Evolutionary conservation across 78 protist species (phyloP), one percentile per base, ranked within the genome.

Genomic region (Dictyostelium intermedium): DNA sequence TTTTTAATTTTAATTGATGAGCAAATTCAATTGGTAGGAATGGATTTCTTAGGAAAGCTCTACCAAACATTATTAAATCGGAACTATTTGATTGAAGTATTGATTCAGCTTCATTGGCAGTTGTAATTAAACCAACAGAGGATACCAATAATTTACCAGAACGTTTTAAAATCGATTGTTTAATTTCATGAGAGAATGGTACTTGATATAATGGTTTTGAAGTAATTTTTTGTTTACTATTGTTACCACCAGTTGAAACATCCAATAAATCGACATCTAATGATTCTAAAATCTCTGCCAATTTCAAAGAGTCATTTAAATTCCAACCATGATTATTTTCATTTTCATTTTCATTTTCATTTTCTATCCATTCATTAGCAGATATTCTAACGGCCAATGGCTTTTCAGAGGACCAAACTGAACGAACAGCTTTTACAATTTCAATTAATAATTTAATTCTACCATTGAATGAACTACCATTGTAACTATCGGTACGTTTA

Each of bases 401-500:
- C 8, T 89, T 89, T 1, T 80, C 66, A 20, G 18, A 18, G 16
- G 91, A 32, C 95, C 95, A 91, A n/a, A 91, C 95, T 8, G 30
- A 18, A 25, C 79, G 25, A 27, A 83, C 53, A 3, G 89, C 87
- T 6, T 37, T 63, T 11, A 84, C 35, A 50, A 96, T 87, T 37
- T 96, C 97, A 13, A 73, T 10, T 5, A 76, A 74, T 20, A 98
- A 70, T 37, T 96, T 91, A 7, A 43, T n/a, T 73, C 99, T 85
- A 91, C 96, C 95, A 25, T 92, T 91, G n/a, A 96, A 72, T 37
- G 91, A 45, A 13, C 98, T 98, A 43, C 99, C 99, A 79, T n/a
- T n/a, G n/a, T 97, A 98, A 11, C 70, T 73, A 84, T 98, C 99
- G 23, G 97, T 97, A 78, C 99, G 87, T 13, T 73, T 32, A 89